Conservation (phyloP, 163 green algal genomes). For the Prototheca stagnorum region DNA sequence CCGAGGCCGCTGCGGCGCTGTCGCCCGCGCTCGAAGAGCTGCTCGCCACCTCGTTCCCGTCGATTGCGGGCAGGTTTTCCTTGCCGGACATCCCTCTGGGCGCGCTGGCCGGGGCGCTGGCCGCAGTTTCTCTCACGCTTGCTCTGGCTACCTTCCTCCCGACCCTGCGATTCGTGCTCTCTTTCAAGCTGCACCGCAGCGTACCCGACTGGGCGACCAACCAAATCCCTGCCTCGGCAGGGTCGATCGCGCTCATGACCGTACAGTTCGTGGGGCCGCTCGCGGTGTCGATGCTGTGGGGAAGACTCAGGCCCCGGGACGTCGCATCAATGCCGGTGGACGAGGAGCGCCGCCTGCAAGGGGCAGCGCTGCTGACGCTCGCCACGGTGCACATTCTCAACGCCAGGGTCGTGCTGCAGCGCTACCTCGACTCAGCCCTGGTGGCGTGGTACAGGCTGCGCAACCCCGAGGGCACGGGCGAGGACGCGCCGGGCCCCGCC, state of each 20-base stretch:
- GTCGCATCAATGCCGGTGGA: slow-evolving; percentile 1
- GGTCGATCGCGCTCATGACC: not conserved
- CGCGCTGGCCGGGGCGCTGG: not conserved
- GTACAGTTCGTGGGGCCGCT: slow-evolving; percentile 14
- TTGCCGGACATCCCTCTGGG: not conserved
- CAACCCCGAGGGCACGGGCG: no score
- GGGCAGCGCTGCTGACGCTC: not conserved
- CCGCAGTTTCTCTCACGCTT: not conserved
- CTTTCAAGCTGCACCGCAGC: slow-evolving; percentile 4
- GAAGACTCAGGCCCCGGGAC: not conserved
- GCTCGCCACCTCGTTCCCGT: no score
- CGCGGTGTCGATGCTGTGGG: slow-evolving; percentile 9
- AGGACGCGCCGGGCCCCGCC: not conserved
- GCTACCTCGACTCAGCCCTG: slow-evolving; percentile 13
- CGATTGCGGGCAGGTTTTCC: not conserved
- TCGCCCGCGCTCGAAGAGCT: not conserved
- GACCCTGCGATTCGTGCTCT: slow-evolving; percentile 10
- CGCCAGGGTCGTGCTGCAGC: slow-evolving; percentile 8
- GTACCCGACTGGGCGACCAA: slow-evolving; percentile 2
- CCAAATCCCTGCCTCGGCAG: not conserved
- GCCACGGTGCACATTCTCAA: no score
- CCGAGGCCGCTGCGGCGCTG: not conserved
- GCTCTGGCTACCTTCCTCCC: slow-evolving; percentile 7
- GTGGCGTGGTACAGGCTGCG: slow-evolving; percentile 4
- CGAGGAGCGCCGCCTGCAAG: not conserved